A percentile compares a stretch with the other conserved stretches of the same genome.
These are phyloP conservation scores for Streptanthus diversifolius DNA, from an alignment of 345 rosid genomes.

Conservation along the genomic window DNA sequence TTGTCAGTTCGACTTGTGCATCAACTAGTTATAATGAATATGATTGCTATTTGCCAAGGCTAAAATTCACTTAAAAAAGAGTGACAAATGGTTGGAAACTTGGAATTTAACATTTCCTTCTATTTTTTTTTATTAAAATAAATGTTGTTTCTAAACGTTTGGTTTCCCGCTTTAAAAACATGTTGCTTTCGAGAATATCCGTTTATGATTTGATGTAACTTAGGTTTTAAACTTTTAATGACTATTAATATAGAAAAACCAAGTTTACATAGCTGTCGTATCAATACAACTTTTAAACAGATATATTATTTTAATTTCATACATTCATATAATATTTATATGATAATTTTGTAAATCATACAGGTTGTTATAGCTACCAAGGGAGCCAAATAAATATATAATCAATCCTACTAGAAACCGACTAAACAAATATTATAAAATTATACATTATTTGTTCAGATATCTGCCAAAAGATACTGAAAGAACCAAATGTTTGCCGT, in stretches of 20 bases:
- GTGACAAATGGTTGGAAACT: neutral
- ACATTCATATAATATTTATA: neutral
- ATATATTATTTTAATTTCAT: conserved; percentile 15
- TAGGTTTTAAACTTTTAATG: neutral
- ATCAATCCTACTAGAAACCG: neutral
- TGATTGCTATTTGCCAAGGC: neutral
- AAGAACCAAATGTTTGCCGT: conserved; percentile 3
- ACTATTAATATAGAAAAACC: conserved; percentile 4
- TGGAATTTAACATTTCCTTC: neutral
- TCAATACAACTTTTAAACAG: conserved; percentile 23
- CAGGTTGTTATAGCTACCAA: conserved; percentile 3
- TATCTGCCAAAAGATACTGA: conserved; percentile 15
- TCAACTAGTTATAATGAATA: neutral
- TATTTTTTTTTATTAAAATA: neutral
- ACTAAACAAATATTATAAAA: neutral
- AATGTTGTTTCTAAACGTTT: neutral
- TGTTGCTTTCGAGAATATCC: neutral
- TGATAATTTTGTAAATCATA: neutral
- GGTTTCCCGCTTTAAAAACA: neutral
- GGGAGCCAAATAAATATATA: neutral
- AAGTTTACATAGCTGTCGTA: conserved; percentile 23
- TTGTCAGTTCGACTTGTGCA: conserved; percentile 7
- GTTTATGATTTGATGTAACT: neutral
- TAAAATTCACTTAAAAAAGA: neutral
- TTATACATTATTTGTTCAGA: conserved; percentile 19